phyloP scores from a whole-genome alignment of 140 eudicot species.

The Senecio squalidus region DNA sequence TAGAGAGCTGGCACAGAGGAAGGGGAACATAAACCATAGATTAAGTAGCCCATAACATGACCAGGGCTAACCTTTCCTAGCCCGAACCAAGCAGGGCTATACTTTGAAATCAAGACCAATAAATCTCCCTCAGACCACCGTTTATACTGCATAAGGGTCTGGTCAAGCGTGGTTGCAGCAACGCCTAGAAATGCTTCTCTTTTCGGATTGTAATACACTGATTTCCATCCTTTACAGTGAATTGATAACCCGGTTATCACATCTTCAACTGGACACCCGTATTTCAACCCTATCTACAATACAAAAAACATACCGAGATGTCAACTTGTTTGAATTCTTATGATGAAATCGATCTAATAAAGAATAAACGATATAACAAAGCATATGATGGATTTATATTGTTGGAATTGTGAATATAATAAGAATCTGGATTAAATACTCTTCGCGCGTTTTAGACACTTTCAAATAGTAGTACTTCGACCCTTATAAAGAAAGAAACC shows the following conservation, averaged over 20 bases:
- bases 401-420: no score
- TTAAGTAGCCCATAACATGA: conserved; percentile 56
- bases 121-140: conserved; percentile 95
- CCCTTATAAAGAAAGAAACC: no score
- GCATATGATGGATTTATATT: no score
- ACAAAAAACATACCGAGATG: background rate
- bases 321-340: background rate
- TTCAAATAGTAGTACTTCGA: no score
- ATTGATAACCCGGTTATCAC: conserved; percentile 85
- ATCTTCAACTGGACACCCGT: conserved; percentile 84
- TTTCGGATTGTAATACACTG: conserved; percentile 59
- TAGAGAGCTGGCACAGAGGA: conserved; percentile 55
- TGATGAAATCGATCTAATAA: background rate
- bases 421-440: no score
- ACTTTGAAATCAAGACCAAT: conserved; percentile 52
- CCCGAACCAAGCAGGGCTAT: conserved; percentile 76
- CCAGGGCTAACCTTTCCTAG: conserved; percentile 48
- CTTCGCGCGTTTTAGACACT: no score
- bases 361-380: no score
- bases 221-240: conserved; percentile 84
- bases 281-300: conserved; percentile 74
- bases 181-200: conserved; percentile 67
- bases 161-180: conserved; percentile 59
- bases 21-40: conserved; percentile 66
- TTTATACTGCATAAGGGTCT: conserved; percentile 67